Base-by-base conservation (phyloP, 1,284 basidiomycete species). In the Rhodofomes roseus region DNA sequence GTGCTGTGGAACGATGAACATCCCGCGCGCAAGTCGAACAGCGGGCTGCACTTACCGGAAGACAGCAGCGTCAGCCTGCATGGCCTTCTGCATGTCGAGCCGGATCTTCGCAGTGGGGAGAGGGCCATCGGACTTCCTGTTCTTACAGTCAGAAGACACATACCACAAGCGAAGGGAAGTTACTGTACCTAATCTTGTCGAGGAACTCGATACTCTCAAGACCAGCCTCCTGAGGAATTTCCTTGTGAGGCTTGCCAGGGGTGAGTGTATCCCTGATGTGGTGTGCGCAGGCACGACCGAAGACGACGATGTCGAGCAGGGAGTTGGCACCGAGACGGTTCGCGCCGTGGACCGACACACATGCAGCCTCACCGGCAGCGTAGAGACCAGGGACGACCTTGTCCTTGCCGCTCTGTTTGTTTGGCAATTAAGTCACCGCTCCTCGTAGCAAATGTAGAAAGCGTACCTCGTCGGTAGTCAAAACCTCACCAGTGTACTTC, bases 281-380 rank as follows among this genome's bases (percentile, higher is more conserved):
- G 79, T 97, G 93, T 55, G 97, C 97, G 72, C 93, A 96, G 22
- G 97, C 97, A 76, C 97, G 95, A 69, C 97, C 97, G 72, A 98
- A 99, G 68, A 99, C 97, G 75, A 99, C 97, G 71, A 99, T 98
- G 76, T 99, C 97, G 65, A 99, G 84, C 46, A 99, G 86, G 54
- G 97, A 99, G 84, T 99, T 99, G 74, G 97, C 97, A 68, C 97
- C 97, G 60, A 99, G 91, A 79, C 97, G 95, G 83, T 99, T 99
- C 63, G 97, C 97, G 69, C 97, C 97, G 75, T 99, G 97, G 22
- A 99, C 97, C 22, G 97, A 99, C 48, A 99, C 97, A 74, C 95
- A 98, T 34, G 97, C 97, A 62, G 96, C 96, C 80, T 99, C 97
- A 71, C 97, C 97, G 60, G 97, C 97, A 61, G 97, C 97, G 77